Evolutionary conservation across 2,329 filamentous ascomycete genomes (phyloP).

Genomic region (Fusarium redolens): DNA sequence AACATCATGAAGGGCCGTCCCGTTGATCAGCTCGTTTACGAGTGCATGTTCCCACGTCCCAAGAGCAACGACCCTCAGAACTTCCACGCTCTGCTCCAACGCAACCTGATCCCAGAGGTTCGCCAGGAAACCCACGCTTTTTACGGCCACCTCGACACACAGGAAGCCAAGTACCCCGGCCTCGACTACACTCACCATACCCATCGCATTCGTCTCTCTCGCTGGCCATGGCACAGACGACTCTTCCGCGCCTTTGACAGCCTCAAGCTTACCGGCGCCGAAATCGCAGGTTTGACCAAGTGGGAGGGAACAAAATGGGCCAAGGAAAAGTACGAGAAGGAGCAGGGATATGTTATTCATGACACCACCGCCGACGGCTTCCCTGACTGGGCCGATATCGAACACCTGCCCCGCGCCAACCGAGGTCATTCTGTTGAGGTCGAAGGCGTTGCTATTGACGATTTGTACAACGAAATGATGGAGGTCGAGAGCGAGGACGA

Average conservation of each 20-base stretch:
- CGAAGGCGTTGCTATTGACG: conserved; percentile 36
- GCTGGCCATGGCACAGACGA: conserved; percentile 80
- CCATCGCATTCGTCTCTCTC: conserved; percentile 80
- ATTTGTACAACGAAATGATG: conserved; percentile 50
- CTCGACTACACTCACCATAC: conserved; percentile 80
- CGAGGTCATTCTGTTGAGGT: conserved; percentile 23
- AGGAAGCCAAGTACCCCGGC: conserved; percentile 84
- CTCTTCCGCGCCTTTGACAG: conserved; percentile 81
- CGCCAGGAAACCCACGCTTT: conserved; percentile 82
- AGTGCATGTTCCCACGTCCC: conserved; percentile 77
- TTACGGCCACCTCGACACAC: conserved; percentile 82
- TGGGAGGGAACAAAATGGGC: conserved; percentile 90
- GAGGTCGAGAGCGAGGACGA: conserved; percentile 66
- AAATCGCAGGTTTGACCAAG: conserved; percentile 78
- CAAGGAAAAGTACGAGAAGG: conserved; percentile 81
- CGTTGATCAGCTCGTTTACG: conserved; percentile 79
- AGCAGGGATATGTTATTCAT: conserved; percentile 75
- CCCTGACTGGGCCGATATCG: conserved; percentile 61
- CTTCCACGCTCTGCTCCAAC: conserved; percentile 76
- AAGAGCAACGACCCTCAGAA: conserved; percentile 75
- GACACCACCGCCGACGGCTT: conserved; percentile 80
- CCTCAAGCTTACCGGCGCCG: conserved; percentile 73
- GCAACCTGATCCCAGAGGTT: conserved; percentile 79
- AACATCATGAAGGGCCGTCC: conserved; percentile 76
- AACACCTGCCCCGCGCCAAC: conserved; percentile 29